A percentile compares a stretch with the other conserved stretches of the same genome.
Conservation (phyloP, 2,329 filamentous ascomycete genomes). For the Knufia fluminis region DNA sequence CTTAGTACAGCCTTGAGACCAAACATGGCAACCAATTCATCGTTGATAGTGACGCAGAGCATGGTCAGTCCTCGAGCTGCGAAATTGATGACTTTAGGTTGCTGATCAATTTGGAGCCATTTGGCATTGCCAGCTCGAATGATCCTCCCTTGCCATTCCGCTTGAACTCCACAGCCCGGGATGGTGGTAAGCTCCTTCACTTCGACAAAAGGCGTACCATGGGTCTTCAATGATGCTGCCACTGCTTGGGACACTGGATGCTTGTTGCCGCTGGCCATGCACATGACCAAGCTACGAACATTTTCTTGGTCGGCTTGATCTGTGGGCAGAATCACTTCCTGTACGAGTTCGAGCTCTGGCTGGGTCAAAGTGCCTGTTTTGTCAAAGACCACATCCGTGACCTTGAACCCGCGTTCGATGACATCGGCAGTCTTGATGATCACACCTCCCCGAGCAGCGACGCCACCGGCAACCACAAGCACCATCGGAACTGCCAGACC, state of each 20-base stretch:
- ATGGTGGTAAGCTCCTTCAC: slow-evolving; percentile 20
- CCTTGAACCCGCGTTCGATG: slow-evolving; percentile 53
- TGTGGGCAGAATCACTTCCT: slow-evolving; percentile 17
- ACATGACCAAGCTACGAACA: too few species aligned
- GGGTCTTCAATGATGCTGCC: too few species aligned
- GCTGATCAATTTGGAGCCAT: slow-evolving; percentile 30
- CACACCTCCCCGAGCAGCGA: slow-evolving; percentile 55
- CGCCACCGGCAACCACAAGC: slow-evolving; percentile 58
- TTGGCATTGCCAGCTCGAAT: slow-evolving; percentile 22
- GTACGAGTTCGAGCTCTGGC: slow-evolving; percentile 40
- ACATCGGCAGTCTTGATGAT: slow-evolving; percentile 59
- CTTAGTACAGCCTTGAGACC: slow-evolving; percentile 40
- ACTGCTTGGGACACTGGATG: background rate
- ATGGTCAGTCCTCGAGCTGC: slow-evolving; percentile 39
- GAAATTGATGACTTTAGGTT: slow-evolving; percentile 27
- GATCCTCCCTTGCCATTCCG: slow-evolving; percentile 11
- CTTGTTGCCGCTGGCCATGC: background rate
- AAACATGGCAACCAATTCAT: slow-evolving; percentile 32
- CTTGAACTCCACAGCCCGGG: slow-evolving; percentile 26
- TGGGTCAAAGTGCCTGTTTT: slow-evolving; percentile 69
- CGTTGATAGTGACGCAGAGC: slow-evolving; percentile 48
- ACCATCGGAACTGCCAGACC: slow-evolving; percentile 72
- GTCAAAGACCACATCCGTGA: slow-evolving; percentile 57
- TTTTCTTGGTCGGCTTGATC: background rate
- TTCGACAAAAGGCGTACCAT: too few species aligned